Base-by-base conservation (phyloP, 1,284 basidiomycete species). In the Puccinia sorghi region DNA sequence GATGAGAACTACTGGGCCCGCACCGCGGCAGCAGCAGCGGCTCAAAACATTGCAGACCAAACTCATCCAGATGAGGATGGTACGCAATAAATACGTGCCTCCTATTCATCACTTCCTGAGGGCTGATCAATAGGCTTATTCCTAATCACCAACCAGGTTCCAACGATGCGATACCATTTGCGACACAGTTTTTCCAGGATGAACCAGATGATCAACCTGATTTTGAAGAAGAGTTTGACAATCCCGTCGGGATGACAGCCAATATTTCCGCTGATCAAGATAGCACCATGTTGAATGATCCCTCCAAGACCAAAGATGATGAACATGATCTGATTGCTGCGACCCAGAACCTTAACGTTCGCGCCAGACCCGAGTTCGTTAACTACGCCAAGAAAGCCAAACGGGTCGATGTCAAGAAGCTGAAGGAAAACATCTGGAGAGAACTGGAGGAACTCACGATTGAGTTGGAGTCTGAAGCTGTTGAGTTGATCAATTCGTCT, bases 351-450 rank as follows among this genome's bases (percentile, higher is more conserved):
- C 90, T 91, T 82, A 84, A 85, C 72, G 89, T 91, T 72, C 90
- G 92, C 12, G 90, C 93, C 56, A 88, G 90, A 80, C 94, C 94
- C 1, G 93, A 97, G 84, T 90, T 90, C 80, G 93, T 99, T 82
- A 94, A 95, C 82, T 98, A 97, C 83, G 92, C 95, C 4, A 97
- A 96, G 86, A 90, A 92, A 77, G 96, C 97, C 2, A 99, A 98
- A 86, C 88, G 95, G 59, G 95, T 99, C 39, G 97, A 99, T 84
- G 94, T 99, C 66, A 90, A 94, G 83, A 93, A 92, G 85, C 87
- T 99, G 82, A 99, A 99, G 86, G 97, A 99, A 81, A 97, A 94
- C 83, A 98, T 99, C 78, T 99, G 96, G 96, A 91, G 89, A 83
- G 92, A 92, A 7, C 86, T 98, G 52, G 90, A 92, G 82, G 92